Percentiles rank a stretch among this genome's conserved stretches.
phyloP scores from a whole-genome alignment of 345 rosid species.

The Syzygium aromaticum region DNA sequence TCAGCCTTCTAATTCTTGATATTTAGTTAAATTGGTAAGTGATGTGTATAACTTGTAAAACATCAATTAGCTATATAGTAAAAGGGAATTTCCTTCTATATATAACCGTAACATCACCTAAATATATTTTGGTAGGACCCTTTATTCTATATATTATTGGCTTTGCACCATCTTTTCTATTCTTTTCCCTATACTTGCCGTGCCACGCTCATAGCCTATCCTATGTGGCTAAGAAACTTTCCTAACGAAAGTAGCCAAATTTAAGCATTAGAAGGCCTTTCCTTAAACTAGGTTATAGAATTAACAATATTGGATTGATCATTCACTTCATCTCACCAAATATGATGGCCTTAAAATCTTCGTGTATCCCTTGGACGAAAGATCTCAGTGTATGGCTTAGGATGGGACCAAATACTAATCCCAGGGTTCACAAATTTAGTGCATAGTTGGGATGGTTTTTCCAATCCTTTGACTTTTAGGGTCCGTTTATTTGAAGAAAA shows the following conservation, averaged over 20 bases:
- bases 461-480: neutral
- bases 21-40: neutral
- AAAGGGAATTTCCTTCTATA: neutral
- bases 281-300: neutral
- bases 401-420: neutral
- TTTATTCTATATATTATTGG: neutral
- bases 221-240: neutral
- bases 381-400: neutral
- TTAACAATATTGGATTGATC: neutral
- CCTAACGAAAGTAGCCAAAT: neutral
- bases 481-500: neutral
- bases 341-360: neutral
- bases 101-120: neutral
- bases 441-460: neutral
- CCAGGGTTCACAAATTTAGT: neutral
- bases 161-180: neutral
- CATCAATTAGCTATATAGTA: neutral
- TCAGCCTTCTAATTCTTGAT: neutral
- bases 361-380: neutral
- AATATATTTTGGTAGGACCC: neutral
- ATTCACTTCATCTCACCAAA: neutral
- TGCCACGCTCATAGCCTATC: neutral
- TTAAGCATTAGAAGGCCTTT: neutral
- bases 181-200: neutral
- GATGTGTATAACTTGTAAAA: neutral